Evolutionary conservation across 768 basidiomycete genomes (phyloP).

Genomic region (Suillus hirtellus): DNA sequence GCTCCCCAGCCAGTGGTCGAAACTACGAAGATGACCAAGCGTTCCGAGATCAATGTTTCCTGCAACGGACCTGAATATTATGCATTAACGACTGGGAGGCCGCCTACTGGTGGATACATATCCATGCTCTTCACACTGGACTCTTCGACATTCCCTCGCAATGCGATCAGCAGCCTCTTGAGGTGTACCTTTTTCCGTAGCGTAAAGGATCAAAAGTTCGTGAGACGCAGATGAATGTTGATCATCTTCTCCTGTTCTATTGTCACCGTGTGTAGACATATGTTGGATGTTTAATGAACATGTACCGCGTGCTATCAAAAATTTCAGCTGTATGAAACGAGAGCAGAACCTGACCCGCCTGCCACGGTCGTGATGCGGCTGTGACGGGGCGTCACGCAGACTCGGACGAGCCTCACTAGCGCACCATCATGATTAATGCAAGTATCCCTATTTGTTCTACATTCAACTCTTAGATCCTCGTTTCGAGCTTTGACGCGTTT

Average conservation of each 20-base stretch:
- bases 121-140: conserved; percentile 39
- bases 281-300: background rate
- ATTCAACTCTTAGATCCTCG: too few relatives aligned
- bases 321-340: background rate
- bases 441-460: too few relatives aligned
- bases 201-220: conserved; percentile 70
- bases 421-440: too few relatives aligned
- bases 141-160: conserved; percentile 67
- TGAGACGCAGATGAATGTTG: conserved; percentile 18
- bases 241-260: background rate
- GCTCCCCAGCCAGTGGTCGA: conserved; percentile 84
- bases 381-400: too few relatives aligned
- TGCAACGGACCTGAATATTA: conserved; percentile 26
- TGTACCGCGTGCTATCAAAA: background rate
- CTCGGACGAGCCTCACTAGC: too few relatives aligned
- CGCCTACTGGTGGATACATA: conserved; percentile 31
- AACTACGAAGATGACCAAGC: conserved; percentile 72
- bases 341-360: background rate
- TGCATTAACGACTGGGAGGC: background rate
- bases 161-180: conserved; percentile 79
- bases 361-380: too few relatives aligned
- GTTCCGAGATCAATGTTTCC: conserved; percentile 68
- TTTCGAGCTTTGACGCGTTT: too few relatives aligned
- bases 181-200: conserved; percentile 88
- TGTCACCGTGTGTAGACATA: conserved; percentile 4